phyloP scores from a whole-genome alignment of 352 stramenopile genomes.

The Phytophthora fragariae region DNA sequence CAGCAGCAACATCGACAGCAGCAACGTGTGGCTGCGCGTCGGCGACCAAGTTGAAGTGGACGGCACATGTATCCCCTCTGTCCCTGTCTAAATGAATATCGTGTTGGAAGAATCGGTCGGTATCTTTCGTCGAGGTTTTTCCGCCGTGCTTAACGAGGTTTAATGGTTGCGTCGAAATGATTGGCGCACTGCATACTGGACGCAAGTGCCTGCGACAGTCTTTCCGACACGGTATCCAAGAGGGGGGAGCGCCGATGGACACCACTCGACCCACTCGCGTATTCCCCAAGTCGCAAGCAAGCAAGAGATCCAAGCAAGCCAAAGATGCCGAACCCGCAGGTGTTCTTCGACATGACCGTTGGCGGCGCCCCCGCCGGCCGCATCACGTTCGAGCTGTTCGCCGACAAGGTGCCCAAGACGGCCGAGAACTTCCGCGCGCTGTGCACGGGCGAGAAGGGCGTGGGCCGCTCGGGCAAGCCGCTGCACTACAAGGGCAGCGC shows the following conservation, averaged over 20 bases:
- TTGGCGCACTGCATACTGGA: neutral
- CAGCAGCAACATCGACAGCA: neutral
- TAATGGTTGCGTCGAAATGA: conserved; percentile 9
- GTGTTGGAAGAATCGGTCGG: neutral
- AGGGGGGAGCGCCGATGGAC: conserved; percentile 6
- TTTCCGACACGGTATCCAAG: conserved; percentile 9
- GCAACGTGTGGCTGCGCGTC: conserved; percentile 49
- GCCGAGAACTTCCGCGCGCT: conserved; percentile 98
- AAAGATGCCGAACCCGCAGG: conserved; percentile 90
- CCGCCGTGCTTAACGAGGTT: conserved; percentile 17
- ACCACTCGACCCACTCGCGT: conserved; percentile 33
- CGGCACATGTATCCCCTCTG: neutral
- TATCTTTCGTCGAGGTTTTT: conserved; percentile 42
- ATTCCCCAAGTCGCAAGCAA: conserved; percentile 47
- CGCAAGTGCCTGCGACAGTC: neutral
- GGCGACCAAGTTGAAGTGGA: conserved; percentile 38
- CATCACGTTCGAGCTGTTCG: conserved; percentile 91
- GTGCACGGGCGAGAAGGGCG: conserved; percentile 98
- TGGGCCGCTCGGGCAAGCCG: conserved; percentile 75
- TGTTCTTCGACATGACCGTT: conserved; percentile 99
- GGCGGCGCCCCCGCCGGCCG: conserved; percentile 90
- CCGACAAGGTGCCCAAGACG: conserved; percentile 93
- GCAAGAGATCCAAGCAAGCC: conserved; percentile 14
- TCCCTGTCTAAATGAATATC: conserved; percentile 19
- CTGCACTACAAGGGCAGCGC: conserved; percentile 98